Evolutionary conservation across 116 monocot species (phyloP).

Genomic region (Posidonia oceanica): DNA sequence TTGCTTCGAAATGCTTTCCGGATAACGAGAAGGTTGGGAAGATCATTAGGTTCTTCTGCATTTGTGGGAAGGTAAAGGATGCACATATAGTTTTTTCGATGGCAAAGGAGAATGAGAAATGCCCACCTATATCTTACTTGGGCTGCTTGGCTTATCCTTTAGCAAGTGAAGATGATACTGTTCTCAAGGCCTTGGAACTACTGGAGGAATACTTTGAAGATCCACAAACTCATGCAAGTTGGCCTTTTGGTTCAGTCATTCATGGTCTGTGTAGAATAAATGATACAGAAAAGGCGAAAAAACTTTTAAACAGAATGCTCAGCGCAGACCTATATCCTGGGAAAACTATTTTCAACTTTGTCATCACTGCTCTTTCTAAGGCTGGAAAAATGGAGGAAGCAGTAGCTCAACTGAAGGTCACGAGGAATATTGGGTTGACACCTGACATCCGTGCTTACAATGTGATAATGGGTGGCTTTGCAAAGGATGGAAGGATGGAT

Average conservation of each 20-base stretch:
- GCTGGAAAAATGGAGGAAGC: constrained; percentile 73
- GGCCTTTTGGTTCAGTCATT: constrained; percentile 49
- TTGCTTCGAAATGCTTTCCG: constrained; percentile 47
- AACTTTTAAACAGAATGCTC: constrained; percentile 49
- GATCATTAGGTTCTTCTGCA: constrained; percentile 51
- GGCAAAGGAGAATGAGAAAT: constrained; percentile 53
- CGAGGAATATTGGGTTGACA: constrained; percentile 42
- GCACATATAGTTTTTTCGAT: constrained; percentile 54
- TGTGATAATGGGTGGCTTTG: constrained; percentile 72
- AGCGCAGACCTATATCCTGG: constrained; percentile 48
- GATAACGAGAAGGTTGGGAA: constrained; percentile 51
- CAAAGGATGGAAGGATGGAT: constrained; percentile 61
- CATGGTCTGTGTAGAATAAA: constrained; percentile 55
- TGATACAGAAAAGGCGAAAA: constrained; percentile 45
- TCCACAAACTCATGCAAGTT: constrained; percentile 19
- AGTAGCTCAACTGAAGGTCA: constrained; percentile 38
- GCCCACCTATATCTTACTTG: constrained; percentile 14
- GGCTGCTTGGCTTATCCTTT: constrained; percentile 35
- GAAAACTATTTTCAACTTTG: constrained; percentile 52
- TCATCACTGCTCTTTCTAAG: constrained; percentile 57
- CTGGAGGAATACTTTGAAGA: constrained; percentile 37
- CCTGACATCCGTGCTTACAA: constrained; percentile 79
- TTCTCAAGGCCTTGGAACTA: constrained; percentile 43
- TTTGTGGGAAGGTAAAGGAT: constrained; percentile 42
- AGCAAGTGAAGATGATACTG: constrained; percentile 37